Conservation (phyloP, 1,139 yeast genomes). For the Komagataea norvegica region DNA sequence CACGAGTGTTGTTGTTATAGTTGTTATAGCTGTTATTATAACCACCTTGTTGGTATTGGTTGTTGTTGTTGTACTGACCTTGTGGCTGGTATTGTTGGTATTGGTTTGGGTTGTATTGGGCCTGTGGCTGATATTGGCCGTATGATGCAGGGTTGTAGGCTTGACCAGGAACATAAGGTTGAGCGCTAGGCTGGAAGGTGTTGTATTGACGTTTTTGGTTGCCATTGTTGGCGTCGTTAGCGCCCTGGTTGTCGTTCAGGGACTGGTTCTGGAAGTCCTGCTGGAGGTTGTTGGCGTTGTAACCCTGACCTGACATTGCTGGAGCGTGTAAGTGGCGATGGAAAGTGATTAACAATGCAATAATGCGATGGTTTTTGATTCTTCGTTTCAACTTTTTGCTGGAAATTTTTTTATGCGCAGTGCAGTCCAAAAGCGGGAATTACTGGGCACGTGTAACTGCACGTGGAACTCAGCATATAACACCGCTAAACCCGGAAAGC, state of each 20-base stretch:
- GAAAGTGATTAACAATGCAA: not conserved
- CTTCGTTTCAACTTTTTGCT: not conserved
- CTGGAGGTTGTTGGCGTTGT: conserved; percentile 49
- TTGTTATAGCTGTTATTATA: conserved; percentile 22
- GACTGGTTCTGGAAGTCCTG: conserved; percentile 51
- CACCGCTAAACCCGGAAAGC: too few species aligned
- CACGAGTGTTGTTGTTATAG: conserved; percentile 20
- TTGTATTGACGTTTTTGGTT: conserved; percentile 21
- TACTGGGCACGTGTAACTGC: conserved; percentile 1
- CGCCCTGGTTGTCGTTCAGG: conserved; percentile 17
- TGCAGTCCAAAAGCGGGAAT: not conserved
- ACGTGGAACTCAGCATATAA: not conserved
- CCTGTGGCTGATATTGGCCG: conserved; percentile 12
- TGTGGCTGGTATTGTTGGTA: conserved; percentile 8
- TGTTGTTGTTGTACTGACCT: conserved; percentile 29
- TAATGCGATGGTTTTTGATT: conserved; percentile 2
- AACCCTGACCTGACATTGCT: conserved; percentile 24
- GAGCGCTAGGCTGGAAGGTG: conserved; percentile 23
- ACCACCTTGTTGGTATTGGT: conserved; percentile 13
- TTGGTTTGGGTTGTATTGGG: conserved; percentile 11
- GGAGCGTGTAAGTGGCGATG: not conserved
- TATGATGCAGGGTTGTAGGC: conserved; percentile 11
- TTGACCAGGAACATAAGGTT: conserved; percentile 24
- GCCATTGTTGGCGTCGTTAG: conserved; percentile 4
- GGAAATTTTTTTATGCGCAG: not conserved